Base-by-base conservation (phyloP, 768 basidiomycete genomes). In the Lactifluus hygrophoroides region DNA sequence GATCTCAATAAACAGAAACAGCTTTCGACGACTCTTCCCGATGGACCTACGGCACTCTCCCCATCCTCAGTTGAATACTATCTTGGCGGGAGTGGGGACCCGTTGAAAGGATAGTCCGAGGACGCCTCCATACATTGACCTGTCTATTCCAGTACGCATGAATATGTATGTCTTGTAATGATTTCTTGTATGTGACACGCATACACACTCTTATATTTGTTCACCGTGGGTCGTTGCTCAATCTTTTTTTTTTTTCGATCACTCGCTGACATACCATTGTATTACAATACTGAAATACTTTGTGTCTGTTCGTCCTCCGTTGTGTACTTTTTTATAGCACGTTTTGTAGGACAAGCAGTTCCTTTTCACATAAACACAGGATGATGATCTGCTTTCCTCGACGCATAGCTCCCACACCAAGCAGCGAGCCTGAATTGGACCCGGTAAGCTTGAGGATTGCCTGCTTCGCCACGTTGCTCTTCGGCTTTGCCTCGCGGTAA, bases 401-500 rank as follows among this genome's bases (percentile, higher is more conserved):
- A 53, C 69, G 68, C 32, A 87, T 66, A 11, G 73, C 74, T 1
- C 85, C 85, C 19, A 91, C 84, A 10, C 94, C 94, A 28, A 96
- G 68, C 57, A 96, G 70, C 1, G 88, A 81, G 0, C 94, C 92
- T 14, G 82, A 80, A 19, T 76, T 73, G 2, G 82, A 85, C 57
- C 83, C 85, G 14, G 82, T 83, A 11, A 93, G 77, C 64, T 81
- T 80, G n/a, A 96, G 72, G 25, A 96, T 84, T 1, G 85, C 79
- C 69, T 96, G 94, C 66, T 85, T 88, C 10, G 88, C 89, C 77
- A 78, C 83, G 50, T 75, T 76, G 48, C 81, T 83, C 17, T 70
- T 76, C 1, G 72, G 62, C 2, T 71, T 66, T 1, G 83, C 73
- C 13, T 79, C 76, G 30, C 85, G 85, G 71, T 95, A 97, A 16